Evolutionary conservation across 1,139 yeast genomes (phyloP), one percentile per base, ranked within the genome.

Genomic region (Wickerhamiella pararugosa): DNA sequence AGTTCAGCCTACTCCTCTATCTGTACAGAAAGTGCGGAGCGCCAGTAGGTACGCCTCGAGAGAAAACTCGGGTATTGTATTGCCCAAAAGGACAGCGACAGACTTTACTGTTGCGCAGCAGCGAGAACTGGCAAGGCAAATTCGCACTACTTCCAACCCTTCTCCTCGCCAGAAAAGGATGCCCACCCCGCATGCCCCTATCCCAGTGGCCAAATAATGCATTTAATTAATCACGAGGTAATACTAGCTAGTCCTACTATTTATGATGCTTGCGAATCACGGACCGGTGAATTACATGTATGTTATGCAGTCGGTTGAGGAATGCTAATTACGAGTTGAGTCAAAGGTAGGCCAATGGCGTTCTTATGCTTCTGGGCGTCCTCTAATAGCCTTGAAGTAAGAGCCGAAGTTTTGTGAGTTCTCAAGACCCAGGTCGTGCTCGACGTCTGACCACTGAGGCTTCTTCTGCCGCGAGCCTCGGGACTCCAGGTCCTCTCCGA

Each of bases 381-480:
- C 58, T 9, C 63, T 44, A 9, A 60, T 52, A 6, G 55, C 47
- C 11, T 50, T 50, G 50, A 60, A 60, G 47, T 60, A 60, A 35
- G 48, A 46, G 36, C 45, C 52, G 45, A 57, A 55, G 30, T 51
- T 51, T 33, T 55, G 60, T 35, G 46, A 46, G 29, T 32, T 37
- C 29, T 57, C 53, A 2, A 58, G 54, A 8, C 55, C 56, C 8
- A 47, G 37, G 21, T 49, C 53, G 25, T 45, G 39, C 29, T 51
- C 53, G 10, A 60, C 49, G 25, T 57, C 61, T 6, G 47, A 49
- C 61, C 62, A 60, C 26, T 49, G 50, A 25, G 45, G 43, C 31
- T 55, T 53, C n/a, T 52, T 51, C 34, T 48, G 47, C 9, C 64
- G 53, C 26, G 64, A 52, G 2, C 82, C 82, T 39, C 82, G 61